A percentile compares a stretch with the other conserved stretches of the same genome.
phyloP scores from a whole-genome alignment of 768 basidiomycete species.

The Amanita fuliginea region DNA sequence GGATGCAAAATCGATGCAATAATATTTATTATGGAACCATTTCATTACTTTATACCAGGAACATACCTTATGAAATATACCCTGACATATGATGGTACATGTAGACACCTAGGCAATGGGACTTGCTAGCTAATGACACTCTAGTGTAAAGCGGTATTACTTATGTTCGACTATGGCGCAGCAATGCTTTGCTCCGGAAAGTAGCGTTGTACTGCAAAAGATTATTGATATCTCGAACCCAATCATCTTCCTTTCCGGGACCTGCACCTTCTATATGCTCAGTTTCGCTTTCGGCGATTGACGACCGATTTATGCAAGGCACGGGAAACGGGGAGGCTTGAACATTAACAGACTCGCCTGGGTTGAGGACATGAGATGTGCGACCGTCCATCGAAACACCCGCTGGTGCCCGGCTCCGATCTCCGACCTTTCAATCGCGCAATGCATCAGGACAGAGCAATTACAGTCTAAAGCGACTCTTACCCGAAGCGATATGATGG shows the following conservation, averaged over 20 bases:
- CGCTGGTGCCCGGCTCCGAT: conserved; percentile 74
- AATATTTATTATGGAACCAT: no score
- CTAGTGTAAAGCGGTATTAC: no score
- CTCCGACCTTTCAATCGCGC: conserved; percentile 51
- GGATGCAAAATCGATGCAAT: no score
- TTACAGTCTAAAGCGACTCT: conserved; percentile 14
- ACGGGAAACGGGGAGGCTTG: conserved; percentile 83
- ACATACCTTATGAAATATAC: no score
- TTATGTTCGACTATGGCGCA: conserved; percentile 60
- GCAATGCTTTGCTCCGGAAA: conserved; percentile 80
- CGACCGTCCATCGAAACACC: conserved; percentile 93
- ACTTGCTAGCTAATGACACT: no score
- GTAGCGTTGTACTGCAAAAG: conserved; percentile 91
- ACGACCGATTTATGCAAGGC: conserved; percentile 85
- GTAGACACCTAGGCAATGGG: neutral
- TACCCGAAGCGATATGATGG: conserved; percentile 64
- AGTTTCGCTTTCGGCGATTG: conserved; percentile 46
- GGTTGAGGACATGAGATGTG: conserved; percentile 68
- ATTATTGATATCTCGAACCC: conserved; percentile 96
- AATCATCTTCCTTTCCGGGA: conserved; percentile 81
- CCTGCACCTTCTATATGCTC: conserved; percentile 52
- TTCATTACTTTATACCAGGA: no score
- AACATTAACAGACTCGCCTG: conserved; percentile 80
- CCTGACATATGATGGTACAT: neutral
- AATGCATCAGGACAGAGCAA: neutral